Percentiles rank a stretch among this genome's conserved stretches.
Evolutionary conservation across 2,329 filamentous ascomycete species (phyloP).

Genomic region (Botryotinia calthae): DNA sequence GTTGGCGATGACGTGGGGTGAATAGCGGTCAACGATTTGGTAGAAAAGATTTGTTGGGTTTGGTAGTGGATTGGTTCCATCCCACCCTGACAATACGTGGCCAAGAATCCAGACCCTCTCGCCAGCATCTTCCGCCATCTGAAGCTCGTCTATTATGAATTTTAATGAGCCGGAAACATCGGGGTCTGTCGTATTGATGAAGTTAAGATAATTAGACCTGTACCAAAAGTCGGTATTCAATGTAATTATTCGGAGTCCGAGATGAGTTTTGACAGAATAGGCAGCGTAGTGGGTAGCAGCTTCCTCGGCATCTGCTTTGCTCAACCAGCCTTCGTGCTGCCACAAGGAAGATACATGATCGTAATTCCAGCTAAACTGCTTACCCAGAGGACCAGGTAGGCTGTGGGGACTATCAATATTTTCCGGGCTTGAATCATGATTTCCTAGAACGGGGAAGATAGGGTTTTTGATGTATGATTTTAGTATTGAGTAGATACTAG

Average conservation of each 20-base stretch:
- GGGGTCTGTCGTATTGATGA: constrained; percentile 51
- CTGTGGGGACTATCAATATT: constrained; percentile 52
- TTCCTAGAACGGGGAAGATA: constrained; percentile 55
- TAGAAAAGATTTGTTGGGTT: constrained; percentile 55
- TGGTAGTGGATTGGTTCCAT: constrained; percentile 52
- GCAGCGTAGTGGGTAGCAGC: constrained; percentile 54
- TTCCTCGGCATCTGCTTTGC: constrained; percentile 44
- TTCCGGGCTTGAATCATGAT: constrained; percentile 55
- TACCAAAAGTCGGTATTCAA: constrained; percentile 54
- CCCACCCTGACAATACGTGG: constrained; percentile 55
- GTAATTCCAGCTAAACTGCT: constrained; percentile 58
- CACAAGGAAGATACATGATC: constrained; percentile 54
- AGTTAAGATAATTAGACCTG: constrained; percentile 46
- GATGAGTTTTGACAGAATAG: constrained; percentile 53
- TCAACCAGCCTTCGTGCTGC: constrained; percentile 56
- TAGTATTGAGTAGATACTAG: constrained; percentile 53
- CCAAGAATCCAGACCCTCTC: constrained; percentile 55
- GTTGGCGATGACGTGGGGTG: constrained; percentile 53
- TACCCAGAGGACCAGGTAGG: constrained; percentile 51
- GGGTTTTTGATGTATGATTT: constrained; percentile 55
- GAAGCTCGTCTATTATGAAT: constrained; percentile 52
- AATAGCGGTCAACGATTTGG: constrained; percentile 54
- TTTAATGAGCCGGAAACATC: constrained; percentile 49
- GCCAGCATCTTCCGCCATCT: constrained; percentile 49
- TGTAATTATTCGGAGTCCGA: constrained; percentile 51